Conservation (phyloP, 768 basidiomycete genomes). For the Lyophyllum decastes region DNA sequence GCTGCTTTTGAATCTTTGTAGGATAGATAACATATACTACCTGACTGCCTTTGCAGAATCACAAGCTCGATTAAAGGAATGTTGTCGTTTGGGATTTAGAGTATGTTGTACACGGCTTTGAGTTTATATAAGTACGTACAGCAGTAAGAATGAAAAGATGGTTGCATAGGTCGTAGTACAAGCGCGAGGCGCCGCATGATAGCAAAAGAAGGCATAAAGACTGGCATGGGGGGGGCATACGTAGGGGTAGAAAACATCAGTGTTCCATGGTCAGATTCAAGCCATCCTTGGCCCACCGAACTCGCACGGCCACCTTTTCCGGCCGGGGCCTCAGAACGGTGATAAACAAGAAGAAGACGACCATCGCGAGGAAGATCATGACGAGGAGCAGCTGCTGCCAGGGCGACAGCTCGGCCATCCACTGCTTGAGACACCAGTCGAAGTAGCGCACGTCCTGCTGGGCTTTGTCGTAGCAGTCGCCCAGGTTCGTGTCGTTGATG, state of each 20-base stretch:
- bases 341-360: background rate
- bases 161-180: conserved; percentile 3
- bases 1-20: conserved; percentile 47
- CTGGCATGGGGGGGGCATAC: background rate
- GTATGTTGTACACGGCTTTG: background rate
- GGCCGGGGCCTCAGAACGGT: background rate
- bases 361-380: background rate
- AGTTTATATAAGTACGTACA: background rate
- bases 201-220: background rate
- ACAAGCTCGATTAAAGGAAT: background rate
- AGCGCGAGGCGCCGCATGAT: conserved; percentile 7
- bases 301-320: background rate
- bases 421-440: conserved; percentile 4
- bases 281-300: background rate
- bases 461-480: background rate
- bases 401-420: conserved; percentile 1
- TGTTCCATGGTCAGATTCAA: background rate
- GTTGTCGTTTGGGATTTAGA: background rate
- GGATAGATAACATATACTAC: background rate
- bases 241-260: background rate
- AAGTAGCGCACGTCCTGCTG: conserved; percentile 2
- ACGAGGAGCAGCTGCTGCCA: background rate
- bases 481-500: background rate
- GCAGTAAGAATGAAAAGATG: background rate
- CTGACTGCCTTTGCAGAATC: background rate